phyloP scores from a whole-genome alignment of 2,329 filamentous ascomycete genomes.

The Chrysosphaeria jannelii region DNA sequence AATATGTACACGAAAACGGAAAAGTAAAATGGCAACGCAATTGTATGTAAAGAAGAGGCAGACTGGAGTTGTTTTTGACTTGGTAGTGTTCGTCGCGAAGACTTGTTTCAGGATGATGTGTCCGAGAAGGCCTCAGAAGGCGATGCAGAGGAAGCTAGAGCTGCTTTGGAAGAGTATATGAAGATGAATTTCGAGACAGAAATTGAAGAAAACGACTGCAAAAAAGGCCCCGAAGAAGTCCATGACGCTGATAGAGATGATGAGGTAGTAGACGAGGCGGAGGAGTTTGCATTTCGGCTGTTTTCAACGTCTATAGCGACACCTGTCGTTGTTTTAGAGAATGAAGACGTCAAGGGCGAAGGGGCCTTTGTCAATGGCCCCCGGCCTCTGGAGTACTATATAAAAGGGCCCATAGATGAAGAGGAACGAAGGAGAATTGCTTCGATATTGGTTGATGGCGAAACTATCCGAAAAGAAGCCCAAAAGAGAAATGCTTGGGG shows the following conservation, averaged over 20 bases:
- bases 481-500: too few relatives aligned
- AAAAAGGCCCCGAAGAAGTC: background rate
- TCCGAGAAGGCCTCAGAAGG: constrained; percentile 1
- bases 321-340: too few relatives aligned
- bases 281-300: constrained; percentile 4
- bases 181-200: constrained; percentile 1
- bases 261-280: background rate
- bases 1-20: too few relatives aligned
- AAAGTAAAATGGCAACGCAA: too few relatives aligned
- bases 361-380: background rate
- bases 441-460: constrained; percentile 9
- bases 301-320: constrained; percentile 3
- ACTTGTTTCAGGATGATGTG: constrained; percentile 3
- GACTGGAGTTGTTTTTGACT: too few relatives aligned
- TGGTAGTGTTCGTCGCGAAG: constrained; percentile 4
- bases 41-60: too few relatives aligned
- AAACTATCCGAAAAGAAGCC: constrained; percentile 7
- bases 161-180: constrained; percentile 4
- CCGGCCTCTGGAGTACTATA: background rate
- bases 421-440: constrained; percentile 17
- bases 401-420: constrained; percentile 5
- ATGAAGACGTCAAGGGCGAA: background rate
- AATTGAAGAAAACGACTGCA: background rate
- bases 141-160: constrained; percentile 1
- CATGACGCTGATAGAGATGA: background rate